A percentile compares a stretch with the other conserved stretches of the same genome.
Evolutionary conservation across 2,329 filamentous ascomycete genomes (phyloP).

Genomic region (Penicillium sp.): DNA sequence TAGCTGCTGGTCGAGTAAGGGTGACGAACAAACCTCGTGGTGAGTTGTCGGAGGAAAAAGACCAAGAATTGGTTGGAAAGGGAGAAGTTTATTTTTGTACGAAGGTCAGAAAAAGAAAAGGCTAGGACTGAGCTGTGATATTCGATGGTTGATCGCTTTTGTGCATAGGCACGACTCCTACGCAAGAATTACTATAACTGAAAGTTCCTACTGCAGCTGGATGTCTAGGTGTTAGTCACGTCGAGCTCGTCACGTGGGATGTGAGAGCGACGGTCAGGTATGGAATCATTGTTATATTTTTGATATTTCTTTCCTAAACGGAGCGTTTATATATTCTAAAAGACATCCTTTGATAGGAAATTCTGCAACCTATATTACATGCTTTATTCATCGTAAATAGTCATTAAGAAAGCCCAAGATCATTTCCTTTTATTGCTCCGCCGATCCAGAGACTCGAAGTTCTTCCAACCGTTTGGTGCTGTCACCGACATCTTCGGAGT

Average conservation of each 20-base stretch:
- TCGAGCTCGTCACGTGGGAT: too few relatives aligned
- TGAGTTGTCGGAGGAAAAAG: too few relatives aligned
- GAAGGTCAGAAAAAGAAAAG: slow-evolving; percentile 10
- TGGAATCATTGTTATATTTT: too few relatives aligned
- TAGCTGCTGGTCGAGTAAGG: not conserved
- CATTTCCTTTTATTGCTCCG: slow-evolving; percentile 10
- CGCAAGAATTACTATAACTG: too few relatives aligned
- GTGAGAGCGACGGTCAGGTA: too few relatives aligned
- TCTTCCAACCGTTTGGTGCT: slow-evolving; percentile 26
- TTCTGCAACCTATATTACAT: slow-evolving; percentile 16
- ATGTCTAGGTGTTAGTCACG: too few relatives aligned
- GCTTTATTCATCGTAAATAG: slow-evolving; percentile 22
- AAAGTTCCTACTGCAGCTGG: too few relatives aligned
- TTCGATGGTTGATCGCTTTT: slow-evolving; percentile 8
- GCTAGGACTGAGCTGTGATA: slow-evolving; percentile 8
- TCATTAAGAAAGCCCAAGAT: slow-evolving; percentile 18
- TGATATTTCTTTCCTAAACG: not conserved
- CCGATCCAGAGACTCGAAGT: slow-evolving; percentile 26
- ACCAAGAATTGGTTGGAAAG: too few relatives aligned
- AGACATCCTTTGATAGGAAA: slow-evolving; percentile 1
- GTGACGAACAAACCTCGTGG: too few relatives aligned
- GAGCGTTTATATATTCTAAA: not conserved
- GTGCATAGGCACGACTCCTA: not conserved
- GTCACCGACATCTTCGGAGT: slow-evolving; percentile 17
- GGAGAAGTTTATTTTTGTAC: not conserved